Evolutionary conservation across 306 rosid species (phyloP).

Genomic region (Prunus armeniaca): DNA sequence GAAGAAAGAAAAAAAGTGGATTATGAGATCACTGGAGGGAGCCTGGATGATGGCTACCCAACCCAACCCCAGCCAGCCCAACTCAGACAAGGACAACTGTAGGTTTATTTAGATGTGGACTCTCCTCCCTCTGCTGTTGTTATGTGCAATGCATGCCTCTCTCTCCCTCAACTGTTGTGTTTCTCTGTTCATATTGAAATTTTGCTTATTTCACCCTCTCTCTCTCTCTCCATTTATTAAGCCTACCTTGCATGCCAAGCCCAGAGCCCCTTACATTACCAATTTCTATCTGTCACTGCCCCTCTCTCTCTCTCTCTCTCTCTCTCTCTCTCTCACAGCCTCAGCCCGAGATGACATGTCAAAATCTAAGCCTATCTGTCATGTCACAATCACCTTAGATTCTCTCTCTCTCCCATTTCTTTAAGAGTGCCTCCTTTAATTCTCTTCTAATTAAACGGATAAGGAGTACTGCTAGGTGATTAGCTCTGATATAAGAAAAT

Average conservation of each 20-base stretch:
- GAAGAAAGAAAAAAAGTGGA: constrained; percentile 18
- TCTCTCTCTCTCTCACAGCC: background rate
- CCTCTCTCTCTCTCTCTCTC: background rate
- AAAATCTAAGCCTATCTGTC: constrained; percentile 59
- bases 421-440: background rate
- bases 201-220: background rate
- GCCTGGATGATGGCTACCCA: constrained; percentile 41
- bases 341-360: constrained; percentile 44
- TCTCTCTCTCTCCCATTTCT: constrained; percentile 27
- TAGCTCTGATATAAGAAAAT: too few relatives aligned
- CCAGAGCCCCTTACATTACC: background rate
- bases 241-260: constrained; percentile 31
- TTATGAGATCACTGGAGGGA: constrained; percentile 35
- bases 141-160: background rate
- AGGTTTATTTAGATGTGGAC: constrained; percentile 18
- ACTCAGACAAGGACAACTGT: constrained; percentile 31
- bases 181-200: background rate
- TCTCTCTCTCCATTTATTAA: constrained; percentile 15
- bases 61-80: constrained; percentile 8
- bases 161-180: background rate
- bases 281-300: constrained; percentile 3
- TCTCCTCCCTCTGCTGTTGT: constrained; percentile 17
- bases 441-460: background rate
- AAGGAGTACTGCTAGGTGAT: background rate
- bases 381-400: constrained; percentile 58